Base-by-base conservation (phyloP, 2,329 filamentous ascomycete species). In the Scleromitrula shiraiana region DNA sequence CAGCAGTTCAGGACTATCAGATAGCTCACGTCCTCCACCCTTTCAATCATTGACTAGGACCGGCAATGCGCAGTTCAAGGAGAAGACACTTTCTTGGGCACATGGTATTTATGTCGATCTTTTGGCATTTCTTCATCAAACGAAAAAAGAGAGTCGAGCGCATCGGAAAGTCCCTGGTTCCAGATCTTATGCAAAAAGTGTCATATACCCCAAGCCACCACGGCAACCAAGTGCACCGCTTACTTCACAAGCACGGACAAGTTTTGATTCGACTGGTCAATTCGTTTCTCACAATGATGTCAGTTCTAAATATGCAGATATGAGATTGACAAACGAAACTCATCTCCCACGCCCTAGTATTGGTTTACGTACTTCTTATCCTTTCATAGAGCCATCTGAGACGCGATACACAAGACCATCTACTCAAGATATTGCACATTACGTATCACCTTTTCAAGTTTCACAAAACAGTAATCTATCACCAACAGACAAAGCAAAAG, bases 41-140 rank as follows among this genome's bases (percentile, higher is more conserved):
- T 51, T 50, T 24, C 56, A 59, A 36, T 53, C 56, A 17, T 22
- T 51, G 8, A 59, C 50, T 38, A 59, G 54, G 46, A 43, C 54
- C 27, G 57, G 44, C 36, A 62, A 71, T 55, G 61, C 64, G 10
- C 70, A 73, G 49, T 87, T 87, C 60, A 82, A 80, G 54, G 84
- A 88, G 54, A 83, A 79, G 53, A 77, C 78, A 2, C 67, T 89
- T 20, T 70, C 76, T 12, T 82, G 80, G 67, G 85, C 85, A n/a
- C 82, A 89, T 62, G 74, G 74, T 55, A 76, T 82, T 26, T 90
- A 90, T 64, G 71, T 85, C 40, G 82, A 88, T 53, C 72, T 91
- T 7, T 68, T 90, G 3, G 68, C 78, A 8, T 79, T 78, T 54
- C 70, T 86, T 6, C 79, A 85, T 52, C 74, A 78, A 44, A 71